Evolutionary conservation across 2,329 filamentous ascomycete species (phyloP).

Genomic region (Nothophoma quercina): DNA sequence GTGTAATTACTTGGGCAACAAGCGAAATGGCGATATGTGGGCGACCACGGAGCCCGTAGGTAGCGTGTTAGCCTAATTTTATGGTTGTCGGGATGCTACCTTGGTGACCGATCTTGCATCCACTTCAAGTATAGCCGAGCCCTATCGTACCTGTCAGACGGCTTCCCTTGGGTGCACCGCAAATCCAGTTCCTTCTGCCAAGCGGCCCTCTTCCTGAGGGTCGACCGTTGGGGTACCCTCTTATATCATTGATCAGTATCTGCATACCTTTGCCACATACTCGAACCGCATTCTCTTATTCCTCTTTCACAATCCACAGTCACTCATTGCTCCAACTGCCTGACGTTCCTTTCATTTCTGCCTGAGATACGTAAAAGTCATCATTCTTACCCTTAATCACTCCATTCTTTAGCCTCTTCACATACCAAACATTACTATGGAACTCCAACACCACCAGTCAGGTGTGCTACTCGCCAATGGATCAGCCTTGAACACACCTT

Average conservation of each 20-base stretch:
- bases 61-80: constrained; percentile 46
- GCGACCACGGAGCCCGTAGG: constrained; percentile 29
- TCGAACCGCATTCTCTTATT: constrained; percentile 27
- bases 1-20: constrained; percentile 42
- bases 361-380: constrained; percentile 41
- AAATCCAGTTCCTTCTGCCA: constrained; percentile 32
- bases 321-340: constrained; percentile 55
- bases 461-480: constrained; percentile 54
- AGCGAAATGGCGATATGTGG: constrained; percentile 39
- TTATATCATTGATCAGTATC: constrained; percentile 44
- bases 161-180: constrained; percentile 34
- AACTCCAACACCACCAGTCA: constrained; percentile 45
- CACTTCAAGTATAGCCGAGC: constrained; percentile 41
- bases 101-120: constrained; percentile 35
- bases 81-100: constrained; percentile 40
- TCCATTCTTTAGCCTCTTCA: constrained; percentile 36
- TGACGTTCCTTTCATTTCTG: constrained; percentile 51
- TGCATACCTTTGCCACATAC: constrained; percentile 35
- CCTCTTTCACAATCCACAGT: constrained; percentile 47
- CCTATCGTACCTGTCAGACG: constrained; percentile 36
- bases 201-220: constrained; percentile 35
- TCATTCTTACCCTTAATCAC: constrained; percentile 50
- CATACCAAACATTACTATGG: constrained; percentile 40
- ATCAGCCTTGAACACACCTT: constrained; percentile 44
- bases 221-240: constrained; percentile 29